Evolutionary conservation across 2,329 filamentous ascomycete genomes (phyloP).

Genomic region (Ascochyta pisi): DNA sequence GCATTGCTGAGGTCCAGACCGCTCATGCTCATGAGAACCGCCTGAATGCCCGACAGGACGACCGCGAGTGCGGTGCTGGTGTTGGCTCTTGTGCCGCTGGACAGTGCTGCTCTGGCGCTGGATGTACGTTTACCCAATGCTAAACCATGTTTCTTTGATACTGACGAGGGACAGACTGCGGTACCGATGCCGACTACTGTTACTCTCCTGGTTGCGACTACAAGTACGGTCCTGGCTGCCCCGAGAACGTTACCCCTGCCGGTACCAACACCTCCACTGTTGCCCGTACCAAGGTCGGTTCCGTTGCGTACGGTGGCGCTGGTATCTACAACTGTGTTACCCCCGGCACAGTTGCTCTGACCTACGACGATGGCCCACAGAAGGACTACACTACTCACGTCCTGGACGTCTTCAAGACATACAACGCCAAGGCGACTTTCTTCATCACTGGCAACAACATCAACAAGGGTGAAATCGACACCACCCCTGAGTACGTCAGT

Average conservation of each 20-base stretch:
- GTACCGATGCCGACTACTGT: conserved; percentile 63
- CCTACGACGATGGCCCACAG: conserved; percentile 70
- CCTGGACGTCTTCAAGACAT: conserved; percentile 65
- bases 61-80: conserved; percentile 42
- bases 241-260: conserved; percentile 62
- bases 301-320: conserved; percentile 62
- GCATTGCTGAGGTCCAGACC: conserved; percentile 32
- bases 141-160: not conserved
- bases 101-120: conserved; percentile 44
- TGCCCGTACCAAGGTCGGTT: conserved; percentile 61
- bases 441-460: conserved; percentile 68
- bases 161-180: conserved; percentile 54
- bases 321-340: conserved; percentile 62
- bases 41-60: conserved; percentile 38
- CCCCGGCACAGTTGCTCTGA: conserved; percentile 68
- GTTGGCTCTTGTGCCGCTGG: conserved; percentile 42
- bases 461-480: conserved; percentile 64
- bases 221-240: conserved; percentile 66
- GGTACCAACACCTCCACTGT: conserved; percentile 64
- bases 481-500: conserved; percentile 53
- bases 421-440: conserved; percentile 71
- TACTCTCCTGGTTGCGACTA: conserved; percentile 68
- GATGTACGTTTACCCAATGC: conserved; percentile 30
- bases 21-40: conserved; percentile 26
- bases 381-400: conserved; percentile 67